phyloP scores from a whole-genome alignment of 805 yeast species.

The Candida sithepensis region DNA sequence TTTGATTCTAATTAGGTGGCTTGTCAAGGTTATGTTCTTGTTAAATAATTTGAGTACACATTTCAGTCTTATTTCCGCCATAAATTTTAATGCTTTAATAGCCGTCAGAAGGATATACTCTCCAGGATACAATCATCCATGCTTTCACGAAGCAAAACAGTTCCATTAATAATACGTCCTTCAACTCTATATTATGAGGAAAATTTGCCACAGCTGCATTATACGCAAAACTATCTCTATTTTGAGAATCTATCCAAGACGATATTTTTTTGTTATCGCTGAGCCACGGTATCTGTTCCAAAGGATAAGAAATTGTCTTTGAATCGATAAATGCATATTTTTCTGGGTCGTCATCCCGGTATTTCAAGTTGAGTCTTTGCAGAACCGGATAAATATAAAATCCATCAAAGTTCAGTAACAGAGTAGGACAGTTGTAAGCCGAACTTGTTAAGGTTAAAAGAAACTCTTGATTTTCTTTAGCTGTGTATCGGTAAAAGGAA shows the following conservation, averaged over 20 bases:
- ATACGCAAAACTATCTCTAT: not conserved
- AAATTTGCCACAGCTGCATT: not conserved
- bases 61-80: no score
- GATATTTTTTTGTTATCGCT: not conserved
- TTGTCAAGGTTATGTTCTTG: no score
- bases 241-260: not conserved
- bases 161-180: not conserved
- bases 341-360: not conserved
- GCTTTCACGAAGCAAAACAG: not conserved
- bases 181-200: not conserved
- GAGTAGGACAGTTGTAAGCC: not conserved
- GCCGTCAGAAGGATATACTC: no score
- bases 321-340: not conserved
- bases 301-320: not conserved
- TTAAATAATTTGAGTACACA: no score
- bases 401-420: not conserved
- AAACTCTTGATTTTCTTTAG: constrained; percentile 21
- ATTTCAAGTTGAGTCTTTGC: not conserved
- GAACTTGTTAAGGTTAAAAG: not conserved
- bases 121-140: not conserved
- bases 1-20: no score
- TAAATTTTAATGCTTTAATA: no score
- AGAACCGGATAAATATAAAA: no score
- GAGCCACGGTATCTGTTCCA: not conserved
- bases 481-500: constrained; percentile 16